phyloP scores from a whole-genome alignment of 2,329 filamentous ascomycete genomes.

The Exophiala phaeomuriformis region DNA sequence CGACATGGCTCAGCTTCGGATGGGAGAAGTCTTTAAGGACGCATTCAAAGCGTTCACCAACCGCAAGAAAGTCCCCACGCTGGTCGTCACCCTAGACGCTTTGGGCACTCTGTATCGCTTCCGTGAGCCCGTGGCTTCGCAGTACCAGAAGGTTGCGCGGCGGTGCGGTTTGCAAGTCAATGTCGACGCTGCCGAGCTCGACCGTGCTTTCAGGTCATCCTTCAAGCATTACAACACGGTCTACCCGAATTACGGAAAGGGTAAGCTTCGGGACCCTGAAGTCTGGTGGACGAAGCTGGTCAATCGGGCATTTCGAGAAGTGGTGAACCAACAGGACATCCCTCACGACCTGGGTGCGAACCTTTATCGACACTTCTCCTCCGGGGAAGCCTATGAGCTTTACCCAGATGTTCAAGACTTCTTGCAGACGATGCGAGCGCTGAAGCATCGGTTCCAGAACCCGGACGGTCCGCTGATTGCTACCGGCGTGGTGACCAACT shows the following conservation, averaged over 20 bases:
- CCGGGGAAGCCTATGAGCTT: conserved; percentile 35
- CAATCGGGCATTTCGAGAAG: conserved; percentile 32
- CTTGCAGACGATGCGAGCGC: conserved; percentile 30
- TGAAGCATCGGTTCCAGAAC: conserved; percentile 16
- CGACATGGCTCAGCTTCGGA: neutral
- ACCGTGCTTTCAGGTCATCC: conserved; percentile 33
- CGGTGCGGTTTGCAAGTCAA: conserved; percentile 30
- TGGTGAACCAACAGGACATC: conserved; percentile 25
- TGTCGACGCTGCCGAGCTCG: conserved; percentile 26
- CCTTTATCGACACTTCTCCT: conserved; percentile 37
- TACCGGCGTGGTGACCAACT: conserved; percentile 41
- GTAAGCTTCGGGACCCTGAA: conserved; percentile 32
- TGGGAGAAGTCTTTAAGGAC: neutral
- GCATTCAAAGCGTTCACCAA: conserved; percentile 5
- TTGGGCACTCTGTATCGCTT: conserved; percentile 42
- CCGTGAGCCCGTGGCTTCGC: conserved; percentile 33
- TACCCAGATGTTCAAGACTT: conserved; percentile 37
- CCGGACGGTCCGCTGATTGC: conserved; percentile 31
- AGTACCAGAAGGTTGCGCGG: conserved; percentile 37
- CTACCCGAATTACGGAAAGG: conserved; percentile 41
- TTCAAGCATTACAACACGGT: conserved; percentile 31
- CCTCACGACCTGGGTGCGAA: conserved; percentile 32
- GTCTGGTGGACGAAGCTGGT: conserved; percentile 43
- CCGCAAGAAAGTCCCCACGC: conserved; percentile 6
- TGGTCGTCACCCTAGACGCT: conserved; percentile 42